A percentile compares a stretch with the other conserved stretches of the same genome.
These are phyloP conservation scores for Takakia lepidozioides DNA, from an alignment of 225 moss, liverwort and hornwort genomes.

Conservation along the genomic window DNA sequence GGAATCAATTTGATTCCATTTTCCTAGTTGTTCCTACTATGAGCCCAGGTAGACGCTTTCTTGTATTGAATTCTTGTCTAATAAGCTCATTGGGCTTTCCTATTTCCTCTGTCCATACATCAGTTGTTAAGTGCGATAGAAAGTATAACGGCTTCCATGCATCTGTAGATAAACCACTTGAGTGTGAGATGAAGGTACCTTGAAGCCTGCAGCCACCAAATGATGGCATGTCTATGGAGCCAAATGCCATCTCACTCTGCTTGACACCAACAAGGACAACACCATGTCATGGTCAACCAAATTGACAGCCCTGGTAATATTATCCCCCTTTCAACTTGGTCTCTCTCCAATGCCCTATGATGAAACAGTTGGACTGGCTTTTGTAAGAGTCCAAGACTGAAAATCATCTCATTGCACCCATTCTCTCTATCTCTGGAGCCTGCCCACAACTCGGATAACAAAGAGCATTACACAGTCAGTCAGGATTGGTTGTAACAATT, in stretches of 20 bases:
- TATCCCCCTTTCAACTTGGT: background rate
- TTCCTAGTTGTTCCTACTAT: background rate
- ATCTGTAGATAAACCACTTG: no score
- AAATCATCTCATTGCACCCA: background rate
- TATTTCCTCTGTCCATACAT: no score
- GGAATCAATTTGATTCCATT: background rate
- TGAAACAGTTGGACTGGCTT: background rate
- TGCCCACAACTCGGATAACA: no score
- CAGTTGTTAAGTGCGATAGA: background rate
- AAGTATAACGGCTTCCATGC: no score
- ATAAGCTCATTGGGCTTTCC: background rate
- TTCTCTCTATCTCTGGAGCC: no score
- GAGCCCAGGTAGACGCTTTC: background rate
- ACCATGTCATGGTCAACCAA: background rate
- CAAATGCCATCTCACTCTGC: constrained; percentile 53
- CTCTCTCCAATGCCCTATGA: background rate
- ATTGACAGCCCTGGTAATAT: background rate
- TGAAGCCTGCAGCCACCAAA: constrained; percentile 66
- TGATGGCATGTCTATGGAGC: constrained; percentile 48
- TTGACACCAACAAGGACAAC: background rate
- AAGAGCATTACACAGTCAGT: no score
- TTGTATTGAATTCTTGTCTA: constrained; percentile 13
- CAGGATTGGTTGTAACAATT: no score
- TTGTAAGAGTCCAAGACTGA: background rate
- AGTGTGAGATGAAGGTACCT: constrained; percentile 35